Percentiles rank a stretch among this genome's conserved stretches.
phyloP scores from a whole-genome alignment of 805 yeast genomes.

The Jamesozyma lodderae region DNA sequence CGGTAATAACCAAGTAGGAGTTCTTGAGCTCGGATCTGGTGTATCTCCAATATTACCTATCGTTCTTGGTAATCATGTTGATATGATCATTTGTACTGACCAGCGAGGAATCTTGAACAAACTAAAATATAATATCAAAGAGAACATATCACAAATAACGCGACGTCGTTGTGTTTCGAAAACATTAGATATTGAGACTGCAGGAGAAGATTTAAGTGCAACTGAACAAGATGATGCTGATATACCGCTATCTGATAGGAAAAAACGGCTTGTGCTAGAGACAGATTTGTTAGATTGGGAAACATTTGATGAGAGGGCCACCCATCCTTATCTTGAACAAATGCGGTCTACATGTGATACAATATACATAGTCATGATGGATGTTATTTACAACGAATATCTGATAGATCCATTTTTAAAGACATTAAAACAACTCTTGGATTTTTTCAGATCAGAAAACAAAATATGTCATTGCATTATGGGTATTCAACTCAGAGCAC shows the following conservation, averaged over 20 bases:
- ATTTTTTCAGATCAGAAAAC: conserved; percentile 4
- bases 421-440: conserved; percentile 15
- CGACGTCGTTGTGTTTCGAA: conserved; percentile 11
- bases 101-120: conserved; percentile 26
- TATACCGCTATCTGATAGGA: too few relatives aligned
- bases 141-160: conserved; percentile 21
- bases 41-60: conserved; percentile 24
- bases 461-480: conserved; percentile 12
- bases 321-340: conserved; percentile 4
- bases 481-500: conserved; percentile 29
- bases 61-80: conserved; percentile 24
- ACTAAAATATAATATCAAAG: conserved; percentile 20
- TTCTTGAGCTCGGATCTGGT: conserved; percentile 30
- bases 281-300: conserved; percentile 29
- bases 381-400: conserved; percentile 31
- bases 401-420: conserved; percentile 26
- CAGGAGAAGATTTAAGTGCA: not conserved
- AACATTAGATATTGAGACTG: conserved; percentile 4
- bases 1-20: conserved; percentile 4
- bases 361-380: conserved; percentile 27
- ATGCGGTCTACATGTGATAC: conserved; percentile 2
- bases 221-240: conserved; percentile 1
- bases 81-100: conserved; percentile 25
- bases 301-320: conserved; percentile 7
- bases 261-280: too few relatives aligned